A percentile compares a stretch with the other conserved stretches of the same genome.
Conservation (phyloP, 108 stramenopile species). For the Stephanodiscus triporus region DNA sequence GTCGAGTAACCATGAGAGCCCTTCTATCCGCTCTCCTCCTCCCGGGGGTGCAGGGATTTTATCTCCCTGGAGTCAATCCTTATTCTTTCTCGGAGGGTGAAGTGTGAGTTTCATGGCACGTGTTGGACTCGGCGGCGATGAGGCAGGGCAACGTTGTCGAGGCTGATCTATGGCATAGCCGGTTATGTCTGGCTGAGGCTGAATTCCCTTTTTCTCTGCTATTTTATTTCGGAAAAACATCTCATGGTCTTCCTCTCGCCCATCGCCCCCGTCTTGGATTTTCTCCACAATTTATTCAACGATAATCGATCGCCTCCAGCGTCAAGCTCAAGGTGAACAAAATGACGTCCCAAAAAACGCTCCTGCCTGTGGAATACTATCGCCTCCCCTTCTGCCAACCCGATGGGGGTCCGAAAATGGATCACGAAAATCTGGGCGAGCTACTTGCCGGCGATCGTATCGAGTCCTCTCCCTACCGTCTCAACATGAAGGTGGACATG, state of each 20-base stretch:
- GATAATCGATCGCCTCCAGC: conserved; percentile 35
- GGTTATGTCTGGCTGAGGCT: neutral
- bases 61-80: conserved; percentile 86
- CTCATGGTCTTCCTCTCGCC: neutral
- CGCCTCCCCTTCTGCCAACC: conserved; percentile 94
- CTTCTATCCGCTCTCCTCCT: conserved; percentile 21
- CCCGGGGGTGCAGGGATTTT: conserved; percentile 59
- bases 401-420: conserved; percentile 72
- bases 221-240: neutral
- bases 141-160: neutral
- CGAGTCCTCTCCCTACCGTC: conserved; percentile 93
- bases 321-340: conserved; percentile 92
- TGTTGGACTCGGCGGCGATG: neutral
- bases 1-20: conserved; percentile 11
- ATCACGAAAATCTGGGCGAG: conserved; percentile 98
- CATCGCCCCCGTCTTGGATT: conserved; percentile 1
- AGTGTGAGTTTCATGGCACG: conserved; percentile 41
- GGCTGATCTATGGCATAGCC: neutral
- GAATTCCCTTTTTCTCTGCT: neutral
- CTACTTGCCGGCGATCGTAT: conserved; percentile 97
- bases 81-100: conserved; percentile 77
- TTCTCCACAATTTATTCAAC: neutral
- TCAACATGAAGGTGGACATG: conserved; percentile 95
- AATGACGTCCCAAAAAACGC: conserved; percentile 87
- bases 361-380: conserved; percentile 97